Percentiles rank a stretch among this genome's conserved stretches.
Conservation (phyloP, 352 stramenopile genomes). For the Globisporangium camurandrum region DNA sequence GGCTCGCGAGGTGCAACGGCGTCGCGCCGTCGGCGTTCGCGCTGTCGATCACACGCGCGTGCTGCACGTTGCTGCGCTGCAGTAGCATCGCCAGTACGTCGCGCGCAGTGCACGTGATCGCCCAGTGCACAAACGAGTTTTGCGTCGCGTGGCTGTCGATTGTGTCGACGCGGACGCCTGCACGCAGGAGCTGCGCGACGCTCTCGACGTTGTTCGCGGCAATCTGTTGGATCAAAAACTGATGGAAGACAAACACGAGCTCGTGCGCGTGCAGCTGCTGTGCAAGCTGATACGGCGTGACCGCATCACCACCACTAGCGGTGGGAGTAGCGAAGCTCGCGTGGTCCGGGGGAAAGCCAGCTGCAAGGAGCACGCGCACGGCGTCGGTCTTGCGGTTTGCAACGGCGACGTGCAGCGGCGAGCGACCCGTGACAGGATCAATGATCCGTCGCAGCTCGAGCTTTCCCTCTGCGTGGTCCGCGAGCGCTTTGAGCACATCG, state of each 20-base stretch:
- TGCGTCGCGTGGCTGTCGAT: constrained; percentile 42
- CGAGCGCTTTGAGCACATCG: constrained; percentile 80
- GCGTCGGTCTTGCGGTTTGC: constrained; percentile 66
- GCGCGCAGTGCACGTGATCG: constrained; percentile 58
- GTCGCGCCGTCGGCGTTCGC: constrained; percentile 68
- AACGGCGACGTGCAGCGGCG: constrained; percentile 74
- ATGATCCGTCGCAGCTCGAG: constrained; percentile 49
- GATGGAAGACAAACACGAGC: constrained; percentile 74
- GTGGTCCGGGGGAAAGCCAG: constrained; percentile 60
- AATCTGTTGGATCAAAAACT: constrained; percentile 83
- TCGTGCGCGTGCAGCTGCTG: constrained; percentile 47
- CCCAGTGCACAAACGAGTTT: constrained; percentile 76
- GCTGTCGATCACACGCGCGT: constrained; percentile 32
- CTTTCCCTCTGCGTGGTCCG: constrained; percentile 46
- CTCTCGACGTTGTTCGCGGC: constrained; percentile 49
- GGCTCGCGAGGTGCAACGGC: constrained; percentile 67
- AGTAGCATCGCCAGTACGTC: constrained; percentile 47
- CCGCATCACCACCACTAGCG: background rate
- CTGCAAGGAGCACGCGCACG: constrained; percentile 66
- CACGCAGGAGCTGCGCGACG: constrained; percentile 50
- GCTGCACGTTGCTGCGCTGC: constrained; percentile 23
- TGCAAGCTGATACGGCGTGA: constrained; percentile 59
- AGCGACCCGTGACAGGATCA: constrained; percentile 48
- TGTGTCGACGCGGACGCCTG: constrained; percentile 44
- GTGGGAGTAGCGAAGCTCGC: constrained; percentile 22